A percentile compares a stretch with the other conserved stretches of the same genome.
Evolutionary conservation across 768 basidiomycete species (phyloP).

Genomic region (Amanita polypyramis): DNA sequence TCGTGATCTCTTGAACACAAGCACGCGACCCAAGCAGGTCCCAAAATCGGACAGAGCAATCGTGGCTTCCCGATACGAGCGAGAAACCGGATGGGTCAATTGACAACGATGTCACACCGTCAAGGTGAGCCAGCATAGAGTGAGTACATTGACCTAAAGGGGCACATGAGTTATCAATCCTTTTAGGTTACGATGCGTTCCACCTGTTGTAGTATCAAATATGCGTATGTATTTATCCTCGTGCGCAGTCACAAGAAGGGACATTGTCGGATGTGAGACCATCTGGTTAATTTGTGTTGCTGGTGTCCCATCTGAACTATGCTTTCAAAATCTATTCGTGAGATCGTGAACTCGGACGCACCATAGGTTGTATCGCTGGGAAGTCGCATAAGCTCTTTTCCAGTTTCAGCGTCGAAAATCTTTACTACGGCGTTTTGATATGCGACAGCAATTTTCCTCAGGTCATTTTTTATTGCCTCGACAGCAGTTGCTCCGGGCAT

Average conservation of each 20-base stretch:
- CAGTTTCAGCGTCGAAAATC: constrained; percentile 84
- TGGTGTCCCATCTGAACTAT: constrained; percentile 51
- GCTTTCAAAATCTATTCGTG: neutral
- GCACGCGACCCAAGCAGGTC: constrained; percentile 71
- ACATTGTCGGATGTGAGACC: constrained; percentile 84
- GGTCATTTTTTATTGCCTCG: constrained; percentile 71
- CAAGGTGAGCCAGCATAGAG: constrained; percentile 84
- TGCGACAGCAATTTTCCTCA: constrained; percentile 83
- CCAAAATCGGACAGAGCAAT: constrained; percentile 94
- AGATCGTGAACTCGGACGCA: constrained; percentile 17
- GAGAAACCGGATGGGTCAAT: constrained; percentile 82
- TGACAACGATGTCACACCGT: constrained; percentile 84
- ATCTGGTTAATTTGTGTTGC: constrained; percentile 79
- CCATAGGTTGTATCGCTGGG: constrained; percentile 52
- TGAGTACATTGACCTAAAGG: constrained; percentile 71
- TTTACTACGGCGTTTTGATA: constrained; percentile 85
- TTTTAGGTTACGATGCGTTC: constrained; percentile 13
- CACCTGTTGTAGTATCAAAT: constrained; percentile 77
- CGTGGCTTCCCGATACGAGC: constrained; percentile 85
- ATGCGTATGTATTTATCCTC: constrained; percentile 92
- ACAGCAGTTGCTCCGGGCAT: constrained; percentile 73
- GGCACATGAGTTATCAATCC: neutral
- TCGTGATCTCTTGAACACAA: constrained; percentile 83
- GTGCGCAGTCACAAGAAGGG: constrained; percentile 79
- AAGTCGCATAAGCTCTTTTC: constrained; percentile 60